Evolutionary conservation across 2,329 filamentous ascomycete genomes (phyloP).

Genomic region (Colletotrichum somersetense): DNA sequence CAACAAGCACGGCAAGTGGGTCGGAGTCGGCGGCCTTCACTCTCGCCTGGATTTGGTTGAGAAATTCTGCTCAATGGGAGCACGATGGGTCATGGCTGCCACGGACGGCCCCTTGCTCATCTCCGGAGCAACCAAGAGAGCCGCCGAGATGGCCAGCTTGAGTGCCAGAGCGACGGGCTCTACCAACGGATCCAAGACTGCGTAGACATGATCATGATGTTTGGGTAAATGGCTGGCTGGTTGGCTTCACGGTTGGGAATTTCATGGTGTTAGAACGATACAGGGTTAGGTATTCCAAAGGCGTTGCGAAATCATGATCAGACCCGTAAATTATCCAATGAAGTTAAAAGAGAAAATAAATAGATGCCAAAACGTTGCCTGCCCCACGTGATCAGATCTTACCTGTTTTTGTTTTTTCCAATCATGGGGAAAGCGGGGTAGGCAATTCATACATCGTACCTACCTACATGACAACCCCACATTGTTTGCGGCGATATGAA

Average conservation of each 20-base stretch:
- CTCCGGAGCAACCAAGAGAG: constrained; percentile 46
- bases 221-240: background rate
- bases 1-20: constrained; percentile 53
- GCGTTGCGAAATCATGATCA: background rate
- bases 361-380: background rate
- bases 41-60: constrained; percentile 55
- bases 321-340: background rate
- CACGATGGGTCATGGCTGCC: constrained; percentile 46
- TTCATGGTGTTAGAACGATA: background rate
- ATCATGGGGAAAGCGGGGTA: background rate
- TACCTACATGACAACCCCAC: background rate
- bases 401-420: too few relatives aligned
- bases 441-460: too few relatives aligned
- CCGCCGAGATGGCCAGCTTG: constrained; percentile 45
- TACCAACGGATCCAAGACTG: constrained; percentile 29
- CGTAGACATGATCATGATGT: background rate
- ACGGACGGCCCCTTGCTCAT: constrained; percentile 48
- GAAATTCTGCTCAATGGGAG: constrained; percentile 50
- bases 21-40: constrained; percentile 57
- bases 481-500: background rate
- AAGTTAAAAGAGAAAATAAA: background rate
- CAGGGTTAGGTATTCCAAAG: background rate
- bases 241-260: background rate
- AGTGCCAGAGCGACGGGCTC: constrained; percentile 33
- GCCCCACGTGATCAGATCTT: background rate